Percentiles rank a stretch among this genome's conserved stretches.
Evolutionary conservation across 225 moss, liverwort and hornwort genomes (phyloP).

Genomic region (Anthoceros angustus): DNA sequence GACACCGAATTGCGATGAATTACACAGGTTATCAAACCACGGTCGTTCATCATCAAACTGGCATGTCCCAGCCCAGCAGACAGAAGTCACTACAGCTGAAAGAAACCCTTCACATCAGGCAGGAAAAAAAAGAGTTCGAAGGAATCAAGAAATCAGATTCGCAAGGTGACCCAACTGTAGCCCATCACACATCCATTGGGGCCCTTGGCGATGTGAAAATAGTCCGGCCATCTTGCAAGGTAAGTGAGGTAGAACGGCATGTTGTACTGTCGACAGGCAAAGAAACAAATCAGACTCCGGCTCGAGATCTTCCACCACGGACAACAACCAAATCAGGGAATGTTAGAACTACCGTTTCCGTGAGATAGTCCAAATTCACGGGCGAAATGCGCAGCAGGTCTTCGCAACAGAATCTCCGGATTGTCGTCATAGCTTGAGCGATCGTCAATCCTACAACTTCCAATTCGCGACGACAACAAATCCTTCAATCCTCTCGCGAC

Average conservation of each 20-base stretch:
- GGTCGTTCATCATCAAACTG: neutral
- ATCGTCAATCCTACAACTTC: conserved; percentile 11
- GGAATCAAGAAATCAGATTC: neutral
- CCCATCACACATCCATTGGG: conserved; percentile 55
- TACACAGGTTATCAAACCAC: too few species aligned
- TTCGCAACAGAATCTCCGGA: conserved; percentile 39
- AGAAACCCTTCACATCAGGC: neutral
- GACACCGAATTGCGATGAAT: neutral
- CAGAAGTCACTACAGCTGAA: neutral
- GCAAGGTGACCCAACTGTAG: conserved; percentile 21
- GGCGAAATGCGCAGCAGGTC: conserved; percentile 41
- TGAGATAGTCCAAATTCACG: conserved; percentile 51
- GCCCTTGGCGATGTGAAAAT: conserved; percentile 52
- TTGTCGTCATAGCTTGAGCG: conserved; percentile 34
- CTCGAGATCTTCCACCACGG: neutral
- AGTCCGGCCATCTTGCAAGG: conserved; percentile 63
- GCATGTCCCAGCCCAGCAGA: neutral
- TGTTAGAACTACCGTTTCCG: conserved; percentile 30
- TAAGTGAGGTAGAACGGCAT: conserved; percentile 72
- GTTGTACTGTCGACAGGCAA: conserved; percentile 29
- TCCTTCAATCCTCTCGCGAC: too few species aligned
- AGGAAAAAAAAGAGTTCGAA: neutral
- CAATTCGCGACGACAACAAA: neutral
- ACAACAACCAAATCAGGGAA: neutral
- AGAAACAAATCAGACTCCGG: neutral